Base-by-base conservation (phyloP, 139 green algal species). In the Mesotaenium endlicherianum region DNA sequence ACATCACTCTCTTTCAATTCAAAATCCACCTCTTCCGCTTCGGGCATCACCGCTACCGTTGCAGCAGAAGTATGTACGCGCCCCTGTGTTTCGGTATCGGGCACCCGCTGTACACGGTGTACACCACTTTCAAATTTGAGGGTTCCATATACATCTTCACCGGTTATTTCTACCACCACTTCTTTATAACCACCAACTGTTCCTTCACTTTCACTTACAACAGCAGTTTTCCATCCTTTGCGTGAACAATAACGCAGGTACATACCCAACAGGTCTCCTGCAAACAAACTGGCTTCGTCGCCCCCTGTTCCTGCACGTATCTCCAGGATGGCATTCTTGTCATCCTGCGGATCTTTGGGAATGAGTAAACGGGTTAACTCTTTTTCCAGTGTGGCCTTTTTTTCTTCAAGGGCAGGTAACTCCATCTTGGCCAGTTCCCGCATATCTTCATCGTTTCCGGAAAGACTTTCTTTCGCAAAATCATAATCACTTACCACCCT, bases 1-100 rank as follows among this genome's bases (percentile, higher is more conserved):
- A 95, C 34, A 74, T 95, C 90, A 43, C 3, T 68, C 5, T 80
- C 64, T 17, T 59, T 47, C 3, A 49, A 26, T 17, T 75, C 36
- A 47, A 75, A 49, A 31, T 55, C 68, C 36, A 50, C 31, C 26
- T 75, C 68, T 31, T 55, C 68, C 36, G 36, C 31, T 30, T 85
- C 58, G 3, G 68, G 68, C 36, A 75, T 20, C 6, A 75, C 39
- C 8, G 68, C 68, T 16, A 75, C 68, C 5, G 68, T 75, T 45
- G 31, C 30, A 6, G 69, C 42, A 2, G 69, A 77, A 2, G 69
- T 77, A 31, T 77, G 69, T 2, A 77, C 36, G 2, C 69, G 38
- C 14, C 69, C 69, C 3, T 55, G 38, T 36, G 69, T 36, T 30
- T 77, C 69, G 3, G 69, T 77, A 4, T 26, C 39, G 1, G 69